Percentiles rank a stretch among this genome's conserved stretches.
phyloP scores from a whole-genome alignment of 257 asterid genomes.

The Nicotiana noctiflora region DNA sequence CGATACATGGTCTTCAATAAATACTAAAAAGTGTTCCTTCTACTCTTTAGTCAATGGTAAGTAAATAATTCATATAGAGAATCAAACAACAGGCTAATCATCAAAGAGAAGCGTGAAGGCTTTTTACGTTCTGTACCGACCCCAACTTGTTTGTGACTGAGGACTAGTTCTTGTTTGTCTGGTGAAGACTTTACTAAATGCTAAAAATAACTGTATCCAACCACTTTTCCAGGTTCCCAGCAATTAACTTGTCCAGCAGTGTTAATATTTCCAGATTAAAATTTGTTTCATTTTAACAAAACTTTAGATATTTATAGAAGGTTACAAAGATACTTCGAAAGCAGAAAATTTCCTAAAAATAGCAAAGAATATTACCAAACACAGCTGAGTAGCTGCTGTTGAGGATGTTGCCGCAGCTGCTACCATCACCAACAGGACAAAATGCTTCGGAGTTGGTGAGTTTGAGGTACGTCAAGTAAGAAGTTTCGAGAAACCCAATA shows the following conservation, averaged over 20 bases:
- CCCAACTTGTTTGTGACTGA: too few relatives aligned
- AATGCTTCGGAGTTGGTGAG: constrained; percentile 69
- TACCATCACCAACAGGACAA: constrained; percentile 64
- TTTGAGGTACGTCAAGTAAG: constrained; percentile 75
- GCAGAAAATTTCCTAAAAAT: not conserved
- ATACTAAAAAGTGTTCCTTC: not conserved
- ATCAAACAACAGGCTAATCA: not conserved
- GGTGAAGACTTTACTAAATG: not conserved
- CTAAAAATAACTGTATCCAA: not conserved
- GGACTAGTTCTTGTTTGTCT: too few relatives aligned
- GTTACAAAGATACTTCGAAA: not conserved
- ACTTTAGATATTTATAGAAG: not conserved
- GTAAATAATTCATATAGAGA: not conserved
- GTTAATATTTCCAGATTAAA: not conserved
- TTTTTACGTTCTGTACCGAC: not conserved
- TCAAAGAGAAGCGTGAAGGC: not conserved
- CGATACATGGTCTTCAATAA: not conserved
- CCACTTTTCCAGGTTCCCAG: not conserved
- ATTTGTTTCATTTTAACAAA: not conserved
- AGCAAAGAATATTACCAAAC: constrained; percentile 42
- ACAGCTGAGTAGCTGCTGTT: constrained; percentile 71
- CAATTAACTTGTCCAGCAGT: too few relatives aligned
- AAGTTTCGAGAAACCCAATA: constrained; percentile 77
- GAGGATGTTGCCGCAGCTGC: constrained; percentile 64
- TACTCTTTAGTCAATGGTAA: not conserved